phyloP scores from a whole-genome alignment of 768 basidiomycete species.

The Agaricus blazei region DNA sequence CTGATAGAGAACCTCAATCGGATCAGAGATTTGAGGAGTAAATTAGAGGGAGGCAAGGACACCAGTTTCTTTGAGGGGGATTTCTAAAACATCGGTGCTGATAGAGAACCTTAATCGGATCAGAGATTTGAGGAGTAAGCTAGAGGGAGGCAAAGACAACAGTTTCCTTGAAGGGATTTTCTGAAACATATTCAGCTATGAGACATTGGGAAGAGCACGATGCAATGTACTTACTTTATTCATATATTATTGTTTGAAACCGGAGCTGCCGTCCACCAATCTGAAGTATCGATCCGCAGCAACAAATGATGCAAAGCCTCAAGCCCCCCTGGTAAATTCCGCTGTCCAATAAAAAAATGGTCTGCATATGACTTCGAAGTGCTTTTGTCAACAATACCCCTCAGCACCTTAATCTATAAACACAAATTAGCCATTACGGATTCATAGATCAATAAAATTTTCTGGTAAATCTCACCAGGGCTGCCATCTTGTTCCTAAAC shows the following conservation, averaged over 20 bases:
- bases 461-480: constrained; percentile 42
- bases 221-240: background rate
- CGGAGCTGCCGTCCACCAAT: constrained; percentile 47
- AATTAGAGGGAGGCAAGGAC: background rate
- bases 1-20: background rate
- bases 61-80: constrained; percentile 2
- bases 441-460: constrained; percentile 4
- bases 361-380: constrained; percentile 18
- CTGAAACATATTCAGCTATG: background rate
- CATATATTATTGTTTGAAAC: background rate
- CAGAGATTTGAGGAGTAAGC: background rate
- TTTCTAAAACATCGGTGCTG: background rate
- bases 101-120: background rate
- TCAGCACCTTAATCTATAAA: constrained; percentile 49
- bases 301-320: constrained; percentile 53
- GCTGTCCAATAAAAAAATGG: constrained; percentile 22
- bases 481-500: constrained; percentile 51
- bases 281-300: constrained; percentile 44
- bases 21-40: constrained; percentile 1
- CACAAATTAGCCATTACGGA: background rate
- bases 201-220: background rate
- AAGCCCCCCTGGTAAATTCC: constrained; percentile 42
- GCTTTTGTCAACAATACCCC: constrained; percentile 50
- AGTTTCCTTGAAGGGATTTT: constrained; percentile 5
- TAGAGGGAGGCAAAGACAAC: background rate